These are phyloP conservation scores for Cryptosporidium canis DNA, from an alignment of 169 alveolate genomes.

Conservation along the genomic window DNA sequence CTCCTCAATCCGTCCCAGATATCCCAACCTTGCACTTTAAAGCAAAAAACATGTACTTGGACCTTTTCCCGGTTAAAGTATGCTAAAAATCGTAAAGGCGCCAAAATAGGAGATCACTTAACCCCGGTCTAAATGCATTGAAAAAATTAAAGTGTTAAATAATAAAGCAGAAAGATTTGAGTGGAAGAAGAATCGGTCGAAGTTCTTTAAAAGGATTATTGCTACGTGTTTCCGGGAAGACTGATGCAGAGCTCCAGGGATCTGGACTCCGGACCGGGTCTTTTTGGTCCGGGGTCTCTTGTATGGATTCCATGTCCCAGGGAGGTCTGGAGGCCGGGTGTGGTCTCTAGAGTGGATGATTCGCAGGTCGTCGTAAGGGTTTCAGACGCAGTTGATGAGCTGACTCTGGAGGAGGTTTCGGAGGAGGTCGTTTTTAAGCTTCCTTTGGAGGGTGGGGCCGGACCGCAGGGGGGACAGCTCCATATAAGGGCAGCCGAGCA, in stretches of 20 bases:
- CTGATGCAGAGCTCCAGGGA: neutral
- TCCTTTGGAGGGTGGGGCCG: conserved; percentile 7
- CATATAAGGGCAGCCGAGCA: conserved; percentile 46
- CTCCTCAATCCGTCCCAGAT: neutral
- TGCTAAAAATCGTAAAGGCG: conserved; percentile 62
- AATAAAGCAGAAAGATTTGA: neutral
- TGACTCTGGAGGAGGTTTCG: conserved; percentile 44
- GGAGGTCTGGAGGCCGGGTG: conserved; percentile 72
- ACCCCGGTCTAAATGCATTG: conserved; percentile 71
- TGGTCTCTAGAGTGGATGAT: conserved; percentile 35
- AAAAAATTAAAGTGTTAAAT: neutral
- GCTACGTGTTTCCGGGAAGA: neutral
- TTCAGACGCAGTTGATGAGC: conserved; percentile 19
- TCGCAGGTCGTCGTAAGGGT: conserved; percentile 14
- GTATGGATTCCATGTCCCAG: conserved; percentile 71
- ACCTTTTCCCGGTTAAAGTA: conserved; percentile 36
- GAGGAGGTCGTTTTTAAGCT: conserved; percentile 33
- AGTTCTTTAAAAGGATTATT: neutral
- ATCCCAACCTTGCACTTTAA: neutral
- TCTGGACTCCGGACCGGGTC: neutral
- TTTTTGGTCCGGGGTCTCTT: conserved; percentile 42
- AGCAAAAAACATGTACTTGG: neutral
- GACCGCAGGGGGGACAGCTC: neutral
- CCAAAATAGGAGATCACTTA: conserved; percentile 62
- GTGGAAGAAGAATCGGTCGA: neutral